Percentiles rank a stretch among this genome's conserved stretches.
Conservation (phyloP, 176 grass and related monocot genomes). For the Alopecurus myosuroides region DNA sequence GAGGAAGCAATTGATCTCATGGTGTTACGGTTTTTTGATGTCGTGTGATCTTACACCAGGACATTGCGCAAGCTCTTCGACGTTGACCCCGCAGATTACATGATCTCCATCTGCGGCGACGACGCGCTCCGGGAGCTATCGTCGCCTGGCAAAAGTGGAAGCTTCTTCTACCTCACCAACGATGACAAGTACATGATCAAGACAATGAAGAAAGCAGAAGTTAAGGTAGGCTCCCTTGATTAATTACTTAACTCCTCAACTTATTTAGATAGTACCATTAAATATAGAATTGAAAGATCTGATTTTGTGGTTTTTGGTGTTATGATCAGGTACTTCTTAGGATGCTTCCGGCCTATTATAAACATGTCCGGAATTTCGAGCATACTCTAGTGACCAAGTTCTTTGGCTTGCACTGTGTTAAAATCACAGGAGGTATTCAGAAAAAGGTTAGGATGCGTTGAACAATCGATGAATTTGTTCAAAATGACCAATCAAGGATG, state of each 20-base stretch:
- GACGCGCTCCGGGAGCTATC: constrained; percentile 28
- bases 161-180: constrained; percentile 36
- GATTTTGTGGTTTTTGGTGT: neutral
- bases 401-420: constrained; percentile 79
- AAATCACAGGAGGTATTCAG: constrained; percentile 69
- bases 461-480: neutral
- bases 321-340: constrained; percentile 63
- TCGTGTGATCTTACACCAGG: neutral
- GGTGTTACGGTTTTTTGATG: neutral
- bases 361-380: constrained; percentile 60
- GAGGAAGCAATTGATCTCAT: neutral
- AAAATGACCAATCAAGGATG: neutral
- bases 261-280: neutral
- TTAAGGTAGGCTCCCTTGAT: constrained; percentile 10
- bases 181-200: constrained; percentile 43
- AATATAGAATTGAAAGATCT: neutral
- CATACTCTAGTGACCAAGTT: constrained; percentile 76
- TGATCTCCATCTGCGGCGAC: constrained; percentile 27
- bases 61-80: constrained; percentile 34
- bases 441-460: constrained; percentile 56
- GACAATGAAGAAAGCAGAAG: constrained; percentile 39
- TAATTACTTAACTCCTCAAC: neutral
- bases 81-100: constrained; percentile 27
- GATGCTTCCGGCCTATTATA: constrained; percentile 91
- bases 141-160: constrained; percentile 29